Evolutionary conservation across 2,329 filamentous ascomycete genomes (phyloP).

Genomic region (Sporothrix phasma): DNA sequence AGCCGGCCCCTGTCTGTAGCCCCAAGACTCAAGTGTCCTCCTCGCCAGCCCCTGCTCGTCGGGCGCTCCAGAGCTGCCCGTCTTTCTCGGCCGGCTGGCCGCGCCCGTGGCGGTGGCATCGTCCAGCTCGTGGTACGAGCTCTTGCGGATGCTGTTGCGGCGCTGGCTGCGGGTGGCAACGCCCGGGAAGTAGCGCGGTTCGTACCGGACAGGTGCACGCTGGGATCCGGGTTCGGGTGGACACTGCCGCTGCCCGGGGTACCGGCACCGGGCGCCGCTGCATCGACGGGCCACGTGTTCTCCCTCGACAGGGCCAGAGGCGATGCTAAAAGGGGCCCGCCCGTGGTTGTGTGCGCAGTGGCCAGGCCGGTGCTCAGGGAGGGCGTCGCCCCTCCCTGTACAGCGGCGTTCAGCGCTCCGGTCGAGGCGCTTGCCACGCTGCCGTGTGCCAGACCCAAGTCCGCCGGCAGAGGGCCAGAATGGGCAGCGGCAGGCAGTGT

Average conservation of each 20-base stretch:
- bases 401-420: conserved; percentile 12
- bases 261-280: background rate
- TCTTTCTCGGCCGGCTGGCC: background rate
- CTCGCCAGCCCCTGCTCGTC: background rate
- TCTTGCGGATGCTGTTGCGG: conserved; percentile 33
- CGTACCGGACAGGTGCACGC: conserved; percentile 40
- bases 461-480: background rate
- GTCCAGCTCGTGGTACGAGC: conserved; percentile 32
- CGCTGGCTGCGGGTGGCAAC: conserved; percentile 47
- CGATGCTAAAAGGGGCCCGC: conserved; percentile 7
- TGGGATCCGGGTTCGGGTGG: conserved; percentile 27
- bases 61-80: background rate
- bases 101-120: conserved; percentile 1
- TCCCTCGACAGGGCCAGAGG: conserved; percentile 22
- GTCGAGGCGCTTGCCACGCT: background rate
- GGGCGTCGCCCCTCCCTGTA: conserved; percentile 15
- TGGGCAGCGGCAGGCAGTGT: conserved; percentile 8
- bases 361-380: background rate
- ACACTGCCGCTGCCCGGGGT: conserved; percentile 9
- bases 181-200: conserved; percentile 64
- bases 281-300: conserved; percentile 27
- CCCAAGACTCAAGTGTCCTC: too few species aligned
- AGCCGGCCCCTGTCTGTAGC: too few species aligned
- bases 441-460: background rate
- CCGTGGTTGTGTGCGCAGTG: conserved; percentile 3